Base-by-base conservation (phyloP, 2,329 filamentous ascomycete species). In the Colletotrichum tanaceti region DNA sequence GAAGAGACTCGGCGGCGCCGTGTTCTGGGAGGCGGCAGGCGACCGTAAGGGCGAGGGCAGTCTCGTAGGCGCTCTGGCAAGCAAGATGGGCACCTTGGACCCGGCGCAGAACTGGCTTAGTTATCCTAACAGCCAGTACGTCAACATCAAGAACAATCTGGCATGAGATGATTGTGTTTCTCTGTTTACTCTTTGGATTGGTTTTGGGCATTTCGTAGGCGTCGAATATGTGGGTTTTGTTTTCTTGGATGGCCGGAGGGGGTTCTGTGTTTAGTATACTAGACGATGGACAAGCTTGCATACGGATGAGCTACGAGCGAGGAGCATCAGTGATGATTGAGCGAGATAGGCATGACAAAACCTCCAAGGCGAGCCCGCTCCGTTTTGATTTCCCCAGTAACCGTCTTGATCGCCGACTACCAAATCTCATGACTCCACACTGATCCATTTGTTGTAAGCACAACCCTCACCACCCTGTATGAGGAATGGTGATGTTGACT, bases 21-120 rank as follows among this genome's bases (percentile, higher is more conserved):
- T 96, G 83, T 97, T 91, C 86, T 97, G 93, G 93, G 93, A 97
- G 78, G 90, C 88, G 11, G 91, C 88, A 72, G 90, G 88, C 14
- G 93, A 97, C 74, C 81, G 78, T 71, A 73, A 70, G 0, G 85
- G 82, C 39, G 75, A 73, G 1, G 71, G 73, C 22, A 93, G 91
- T 73, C 79, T 96, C 71, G 87, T 92, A 22, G 77, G 79, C 20
- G 84, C 84, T 9, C 75, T 87, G 70, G 83, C 84, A 3, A 78
- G 78, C 46, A 75, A 73, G 4, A 77, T 90, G 70, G 83, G 83
- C 7, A 71, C 71, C 2, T 76, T 90, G 13, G 88, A 90, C 28
- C 73, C 75, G 52, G 79, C 77, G 13, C 70, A 75, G 39, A 91
- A 91, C 71, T 77, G 86, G 74, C 77, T 91, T 58, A 76, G 72